phyloP scores from a whole-genome alignment of 148 eudicot genomes.

The Silene latifolia region DNA sequence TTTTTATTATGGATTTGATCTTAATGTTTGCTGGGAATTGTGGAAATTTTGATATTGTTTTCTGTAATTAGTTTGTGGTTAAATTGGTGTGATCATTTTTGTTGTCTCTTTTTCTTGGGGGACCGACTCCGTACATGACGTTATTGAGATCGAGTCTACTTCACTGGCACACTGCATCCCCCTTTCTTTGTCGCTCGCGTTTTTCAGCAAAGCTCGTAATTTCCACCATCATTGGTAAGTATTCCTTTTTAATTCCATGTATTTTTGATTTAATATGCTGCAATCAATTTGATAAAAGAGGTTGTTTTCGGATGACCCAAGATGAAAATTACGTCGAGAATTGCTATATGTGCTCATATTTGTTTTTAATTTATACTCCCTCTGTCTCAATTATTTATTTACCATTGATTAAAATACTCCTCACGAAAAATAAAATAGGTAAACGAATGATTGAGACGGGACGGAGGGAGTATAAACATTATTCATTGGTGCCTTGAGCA shows the following conservation, averaged over 20 bases:
- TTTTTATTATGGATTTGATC: not conserved
- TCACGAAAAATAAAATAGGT: no score
- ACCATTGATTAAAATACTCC: no score
- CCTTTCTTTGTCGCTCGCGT: not conserved
- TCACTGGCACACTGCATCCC: not conserved
- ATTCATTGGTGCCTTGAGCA: no score
- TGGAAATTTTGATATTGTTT: not conserved
- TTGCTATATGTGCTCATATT: no score
- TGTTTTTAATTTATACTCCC: no score
- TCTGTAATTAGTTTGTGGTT: not conserved
- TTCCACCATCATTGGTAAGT: constrained; percentile 10
- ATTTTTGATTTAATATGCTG: not conserved
- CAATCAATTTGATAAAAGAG: not conserved
- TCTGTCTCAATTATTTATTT: no score
- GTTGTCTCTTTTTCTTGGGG: no score
- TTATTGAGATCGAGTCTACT: not conserved
- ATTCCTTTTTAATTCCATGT: not conserved
- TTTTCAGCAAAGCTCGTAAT: not conserved
- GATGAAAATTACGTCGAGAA: no score
- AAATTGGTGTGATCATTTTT: not conserved
- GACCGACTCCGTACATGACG: constrained; percentile 5
- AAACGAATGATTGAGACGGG: no score
- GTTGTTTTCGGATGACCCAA: no score
- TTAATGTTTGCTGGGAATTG: not conserved
- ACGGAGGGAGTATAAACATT: no score